These are phyloP conservation scores for Backusella psychrophila DNA, from an alignment of 192 early-diverging fungal genomes.

Conservation along the genomic window DNA sequence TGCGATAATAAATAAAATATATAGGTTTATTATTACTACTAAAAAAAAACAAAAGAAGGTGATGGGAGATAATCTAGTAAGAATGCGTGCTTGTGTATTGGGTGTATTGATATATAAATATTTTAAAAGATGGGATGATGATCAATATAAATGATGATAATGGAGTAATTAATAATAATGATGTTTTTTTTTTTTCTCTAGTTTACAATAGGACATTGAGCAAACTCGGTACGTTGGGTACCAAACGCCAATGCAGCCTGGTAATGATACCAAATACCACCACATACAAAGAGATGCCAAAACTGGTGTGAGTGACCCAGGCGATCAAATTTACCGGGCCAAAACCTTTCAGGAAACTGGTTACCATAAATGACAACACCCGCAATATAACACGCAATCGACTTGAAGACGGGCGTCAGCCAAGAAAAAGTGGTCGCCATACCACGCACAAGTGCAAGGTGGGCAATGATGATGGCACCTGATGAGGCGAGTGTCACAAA, in stretches of 20 bases:
- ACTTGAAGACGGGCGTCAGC: conserved; percentile 50
- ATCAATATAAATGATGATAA: not conserved
- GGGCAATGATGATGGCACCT: conserved; percentile 46
- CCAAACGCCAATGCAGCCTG: conserved; percentile 39
- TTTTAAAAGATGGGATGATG: not conserved
- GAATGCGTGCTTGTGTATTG: not conserved
- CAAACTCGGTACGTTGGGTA: not conserved
- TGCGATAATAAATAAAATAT: no score
- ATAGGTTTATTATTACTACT: no score
- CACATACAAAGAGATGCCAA: conserved; percentile 63
- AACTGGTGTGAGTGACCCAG: conserved; percentile 61
- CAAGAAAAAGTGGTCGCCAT: conserved; percentile 33
- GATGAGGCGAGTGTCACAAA: conserved; percentile 53
- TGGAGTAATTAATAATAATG: not conserved
- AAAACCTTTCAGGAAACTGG: conserved; percentile 55
- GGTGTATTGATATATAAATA: not conserved
- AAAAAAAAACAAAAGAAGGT: not conserved
- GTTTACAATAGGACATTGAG: not conserved
- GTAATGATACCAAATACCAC: conserved; percentile 64
- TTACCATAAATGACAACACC: conserved; percentile 60
- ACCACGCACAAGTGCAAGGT: conserved; percentile 47
- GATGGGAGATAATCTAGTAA: not conserved
- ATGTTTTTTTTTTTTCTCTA: not conserved
- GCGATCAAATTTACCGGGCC: conserved; percentile 58
- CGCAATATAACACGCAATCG: conserved; percentile 46